Base-by-base conservation (phyloP, 1,139 yeast genomes). In the Taiozyma sp. region DNA sequence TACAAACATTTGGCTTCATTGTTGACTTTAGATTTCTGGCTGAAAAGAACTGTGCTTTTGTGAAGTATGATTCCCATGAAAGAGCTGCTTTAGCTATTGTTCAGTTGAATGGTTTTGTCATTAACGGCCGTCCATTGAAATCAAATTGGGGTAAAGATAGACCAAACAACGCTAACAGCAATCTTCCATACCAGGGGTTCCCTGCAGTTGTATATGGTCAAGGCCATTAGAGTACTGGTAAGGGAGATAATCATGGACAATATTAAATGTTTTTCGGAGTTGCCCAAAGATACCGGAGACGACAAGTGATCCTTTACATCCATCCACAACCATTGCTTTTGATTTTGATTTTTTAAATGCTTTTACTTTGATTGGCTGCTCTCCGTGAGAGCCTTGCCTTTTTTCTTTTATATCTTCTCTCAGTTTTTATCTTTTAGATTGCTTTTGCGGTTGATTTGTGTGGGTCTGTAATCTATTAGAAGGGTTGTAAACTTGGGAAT, bases 101-200 rank as follows among this genome's bases (percentile, higher is more conserved):
- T 29, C 93, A 87, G 63, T 73, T 90, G 56, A 79, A 83, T 23
- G 96, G 96, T n/a, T 80, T 81, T 61, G 78, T 78, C 52, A 72
- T 90, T 57, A 84, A 86, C 65, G 96, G 96, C 27, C 78, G 96
- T 65, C 85, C 87, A 34, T 71, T 90, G 65, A 85, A 84, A 65
- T 83, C 92, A 62, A 95, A 96, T 34, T 90, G 97, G 97, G 96
- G 96, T 48, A 87, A 81, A 65, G 86, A 79, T 59, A 74, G 81
- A 61, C 34, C 36, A 73, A 78, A 36, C 47, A 49, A 16, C 75
- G 65, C 32, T 30, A 48, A 50, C 19, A 48, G 44, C 24, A 65
- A 62, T 51, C 57, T 68, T 46, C 80, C 68, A 48, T 72, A 67
- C 56, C 74, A 70, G 52, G 67, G 65, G 57, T 71, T 62, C 53